phyloP scores from a whole-genome alignment of 2,329 filamentous ascomycete species.

The Fonsecaea multimorphosa region DNA sequence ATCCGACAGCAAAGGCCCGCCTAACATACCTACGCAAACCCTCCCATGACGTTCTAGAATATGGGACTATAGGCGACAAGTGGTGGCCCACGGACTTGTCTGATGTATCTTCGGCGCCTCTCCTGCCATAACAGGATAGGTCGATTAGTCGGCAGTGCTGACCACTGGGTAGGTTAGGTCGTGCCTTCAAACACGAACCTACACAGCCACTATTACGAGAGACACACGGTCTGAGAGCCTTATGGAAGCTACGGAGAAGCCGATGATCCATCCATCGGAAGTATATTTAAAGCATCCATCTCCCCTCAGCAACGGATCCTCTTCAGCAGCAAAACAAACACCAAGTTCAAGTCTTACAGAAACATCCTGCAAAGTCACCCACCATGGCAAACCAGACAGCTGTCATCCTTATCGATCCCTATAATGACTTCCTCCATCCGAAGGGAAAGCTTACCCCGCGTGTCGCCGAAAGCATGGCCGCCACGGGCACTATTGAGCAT shows the following conservation, averaged over 20 bases:
- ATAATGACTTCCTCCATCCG: slow-evolving; percentile 41
- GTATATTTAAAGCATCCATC: neutral
- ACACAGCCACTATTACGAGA: neutral
- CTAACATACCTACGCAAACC: neutral
- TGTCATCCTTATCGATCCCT: slow-evolving; percentile 39
- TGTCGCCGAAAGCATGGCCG: slow-evolving; percentile 5
- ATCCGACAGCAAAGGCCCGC: neutral
- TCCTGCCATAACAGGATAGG: neutral
- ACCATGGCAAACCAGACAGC: slow-evolving; percentile 26
- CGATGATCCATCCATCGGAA: neutral
- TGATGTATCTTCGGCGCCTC: neutral
- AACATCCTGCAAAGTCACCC: neutral
- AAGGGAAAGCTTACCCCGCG: slow-evolving; percentile 33
- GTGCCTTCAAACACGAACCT: neutral
- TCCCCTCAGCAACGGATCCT: no score
- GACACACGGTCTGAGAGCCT: neutral
- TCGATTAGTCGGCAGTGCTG: neutral
- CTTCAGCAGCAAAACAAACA: neutral
- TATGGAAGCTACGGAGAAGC: neutral
- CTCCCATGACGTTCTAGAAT: neutral
- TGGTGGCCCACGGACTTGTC: neutral
- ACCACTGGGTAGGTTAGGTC: neutral
- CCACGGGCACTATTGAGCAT: slow-evolving; percentile 39
- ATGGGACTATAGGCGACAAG: neutral
- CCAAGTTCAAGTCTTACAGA: neutral